Evolutionary conservation across 208 protist species (phyloP).

Genomic region (Eutreptiella sp.): DNA sequence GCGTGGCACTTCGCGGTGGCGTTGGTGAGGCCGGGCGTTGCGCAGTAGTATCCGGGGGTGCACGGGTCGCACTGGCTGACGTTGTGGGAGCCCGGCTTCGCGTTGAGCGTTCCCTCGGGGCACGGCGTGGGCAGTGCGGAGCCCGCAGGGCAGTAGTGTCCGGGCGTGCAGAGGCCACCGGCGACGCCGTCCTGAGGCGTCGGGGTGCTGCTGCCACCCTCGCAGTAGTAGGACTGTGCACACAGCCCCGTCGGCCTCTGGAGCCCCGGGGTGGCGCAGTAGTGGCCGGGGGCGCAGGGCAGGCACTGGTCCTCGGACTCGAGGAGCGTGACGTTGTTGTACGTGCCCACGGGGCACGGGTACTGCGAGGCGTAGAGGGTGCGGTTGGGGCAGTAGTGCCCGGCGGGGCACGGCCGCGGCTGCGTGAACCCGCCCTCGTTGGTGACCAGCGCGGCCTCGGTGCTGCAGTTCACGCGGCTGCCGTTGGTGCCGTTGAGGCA

Average conservation of each 20-base stretch:
- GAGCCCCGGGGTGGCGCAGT: conserved; percentile 27
- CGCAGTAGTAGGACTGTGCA: conserved; percentile 27
- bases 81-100: background rate
- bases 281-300: conserved; percentile 17
- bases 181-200: background rate
- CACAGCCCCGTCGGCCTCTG: conserved; percentile 12
- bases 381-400: conserved; percentile 41
- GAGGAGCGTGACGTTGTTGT: background rate
- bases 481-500: no score
- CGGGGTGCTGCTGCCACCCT: background rate
- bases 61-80: conserved; percentile 10
- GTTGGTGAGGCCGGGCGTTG: background rate
- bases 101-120: conserved; percentile 36
- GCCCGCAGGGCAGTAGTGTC: no score
- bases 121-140: conserved; percentile 26
- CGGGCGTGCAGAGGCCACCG: background rate
- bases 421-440: conserved; percentile 17
- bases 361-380: conserved; percentile 3
- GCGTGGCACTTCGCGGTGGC: conserved; percentile 1
- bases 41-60: conserved; percentile 14
- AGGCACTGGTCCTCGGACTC: background rate
- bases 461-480: no score
- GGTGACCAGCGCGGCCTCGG: no score
- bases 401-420: conserved; percentile 28
- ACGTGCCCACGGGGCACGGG: conserved; percentile 35